Evolutionary conservation across 1,284 basidiomycete genomes (phyloP), one percentile per base, ranked within the genome.

Genomic region (Cystobasidium pallidum): DNA sequence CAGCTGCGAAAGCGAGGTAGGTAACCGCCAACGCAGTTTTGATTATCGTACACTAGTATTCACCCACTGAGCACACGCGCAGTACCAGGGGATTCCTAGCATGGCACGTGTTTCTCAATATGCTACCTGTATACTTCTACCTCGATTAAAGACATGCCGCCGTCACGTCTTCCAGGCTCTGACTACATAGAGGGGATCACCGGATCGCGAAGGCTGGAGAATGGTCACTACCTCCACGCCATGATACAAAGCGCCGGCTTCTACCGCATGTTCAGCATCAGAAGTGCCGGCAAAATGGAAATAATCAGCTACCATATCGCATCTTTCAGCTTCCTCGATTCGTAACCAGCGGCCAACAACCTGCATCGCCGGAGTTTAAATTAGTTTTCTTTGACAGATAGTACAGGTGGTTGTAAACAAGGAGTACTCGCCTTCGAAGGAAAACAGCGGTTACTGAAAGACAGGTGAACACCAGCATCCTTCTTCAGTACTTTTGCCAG

Each of bases 401-500:
- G 28, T 2, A 36, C 4, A 28, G 1, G 7, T 2, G 2, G 15
- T n/a, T n/a, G 6, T n/a, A n/a, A n/a, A 1, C 11, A 7, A 11
- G n/a, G 15, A 57, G 19, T 24, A 47, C 78, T 57, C 26, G 75
- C 78, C 70, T 80, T 79, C 15, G 78, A 76, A 2, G 78, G 78
- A 70, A 80, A 79, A 66, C 77, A 79, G 41, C 79, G 41, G 59
- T 79, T 79, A 21, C 76, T 78, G 17, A 79, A 76, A 21, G 76
- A 74, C 28, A 80, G 65, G 71, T 80, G 77, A 8, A 77, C 76
- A 24, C 45, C 55, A 15, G 45, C 73, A 1, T 76, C 77, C 2
- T 59, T 71, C 21, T 75, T 72, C 28, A 78, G 30, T 2, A 72
- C 32, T 2, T 64, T 59, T n/a, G 65, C 59, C 8, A 78, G 67